Percentiles rank a stretch among this genome's conserved stretches.
These are phyloP conservation scores for Diplodia seriata DNA, from an alignment of 2,329 filamentous ascomycete species.

Conservation along the genomic window DNA sequence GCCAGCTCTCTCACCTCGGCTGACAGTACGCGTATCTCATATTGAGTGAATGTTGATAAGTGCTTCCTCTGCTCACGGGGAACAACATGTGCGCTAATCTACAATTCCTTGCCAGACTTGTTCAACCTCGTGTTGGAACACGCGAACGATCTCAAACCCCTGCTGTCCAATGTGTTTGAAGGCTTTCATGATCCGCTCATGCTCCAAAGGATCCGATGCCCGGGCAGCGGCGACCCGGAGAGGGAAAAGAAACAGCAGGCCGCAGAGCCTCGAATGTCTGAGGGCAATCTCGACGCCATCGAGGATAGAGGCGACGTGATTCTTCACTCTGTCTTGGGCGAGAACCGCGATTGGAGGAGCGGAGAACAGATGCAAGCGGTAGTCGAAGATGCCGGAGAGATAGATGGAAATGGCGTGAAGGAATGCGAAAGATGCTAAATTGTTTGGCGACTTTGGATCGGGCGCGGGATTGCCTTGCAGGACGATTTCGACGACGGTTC, in stretches of 20 bases:
- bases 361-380: conserved; percentile 10
- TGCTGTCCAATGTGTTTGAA: neutral
- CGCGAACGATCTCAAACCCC: neutral
- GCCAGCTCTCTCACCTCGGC: too few species aligned
- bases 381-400: conserved; percentile 23
- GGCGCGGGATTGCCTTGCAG: neutral
- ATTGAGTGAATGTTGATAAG: too few species aligned
- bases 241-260: conserved; percentile 21
- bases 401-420: conserved; percentile 16
- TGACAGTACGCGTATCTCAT: too few species aligned
- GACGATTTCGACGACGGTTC: neutral
- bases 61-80: too few species aligned
- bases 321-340: neutral
- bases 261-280: conserved; percentile 9
- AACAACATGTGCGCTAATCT: too few species aligned
- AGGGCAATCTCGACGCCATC: neutral
- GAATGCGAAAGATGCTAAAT: neutral
- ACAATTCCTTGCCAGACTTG: neutral
- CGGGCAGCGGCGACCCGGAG: conserved; percentile 23
- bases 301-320: neutral
- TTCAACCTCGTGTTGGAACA: neutral
- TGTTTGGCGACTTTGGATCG: neutral
- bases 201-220: neutral
- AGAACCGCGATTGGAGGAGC: neutral
- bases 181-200: neutral